Base-by-base conservation (phyloP, 495 filamentous ascomycete species). In the Podospora sp. region DNA sequence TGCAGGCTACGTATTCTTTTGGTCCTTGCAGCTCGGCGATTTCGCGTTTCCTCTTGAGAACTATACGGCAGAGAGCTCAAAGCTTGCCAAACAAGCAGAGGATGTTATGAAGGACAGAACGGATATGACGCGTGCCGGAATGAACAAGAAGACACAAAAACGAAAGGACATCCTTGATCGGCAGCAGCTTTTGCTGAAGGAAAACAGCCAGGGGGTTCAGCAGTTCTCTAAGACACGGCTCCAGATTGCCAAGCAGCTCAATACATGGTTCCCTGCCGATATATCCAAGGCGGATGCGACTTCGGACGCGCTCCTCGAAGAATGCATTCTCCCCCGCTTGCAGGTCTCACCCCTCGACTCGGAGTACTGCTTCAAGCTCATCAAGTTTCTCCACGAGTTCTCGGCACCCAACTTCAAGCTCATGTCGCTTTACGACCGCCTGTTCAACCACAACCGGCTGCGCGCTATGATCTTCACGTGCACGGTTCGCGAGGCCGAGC, bases 1-100 rank as follows among this genome's bases (percentile, higher is more conserved):
- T 1, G 83, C 88, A 35, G 96, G 97, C 75, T 97, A 92, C 73
- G 88, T 92, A 29, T 91, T 91, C 2, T 99, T 99, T 81, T 99
- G 96, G 96, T 89, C 93, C 57, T 83, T 97, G 18, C 87, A 91
- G 24, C 85, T 93, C 16, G 87, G 89, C 25, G 95, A 98, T 75
- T 80, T 99, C 33, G 82, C 87, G 46, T 85, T 91, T 50, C 90
- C 91, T 1, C 83, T 86, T 62, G 83, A 86, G 52, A 90, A 87
- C 60, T 98, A 98, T 75, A 81, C 89, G 11, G 82, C 85, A 14
- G 94, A 96, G 69, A 86, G 84, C 33, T 83, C 83, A 6, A 82
- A 87, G 6, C 79, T 91, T 51, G 84, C 87, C 64, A 86, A 85
- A 56, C 84, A 86, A 71, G 80, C 90, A 6, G 78, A 84, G 57